Evolutionary conservation across 441 rosid species (phyloP).

Genomic region (Adansonia rubrostipa): DNA sequence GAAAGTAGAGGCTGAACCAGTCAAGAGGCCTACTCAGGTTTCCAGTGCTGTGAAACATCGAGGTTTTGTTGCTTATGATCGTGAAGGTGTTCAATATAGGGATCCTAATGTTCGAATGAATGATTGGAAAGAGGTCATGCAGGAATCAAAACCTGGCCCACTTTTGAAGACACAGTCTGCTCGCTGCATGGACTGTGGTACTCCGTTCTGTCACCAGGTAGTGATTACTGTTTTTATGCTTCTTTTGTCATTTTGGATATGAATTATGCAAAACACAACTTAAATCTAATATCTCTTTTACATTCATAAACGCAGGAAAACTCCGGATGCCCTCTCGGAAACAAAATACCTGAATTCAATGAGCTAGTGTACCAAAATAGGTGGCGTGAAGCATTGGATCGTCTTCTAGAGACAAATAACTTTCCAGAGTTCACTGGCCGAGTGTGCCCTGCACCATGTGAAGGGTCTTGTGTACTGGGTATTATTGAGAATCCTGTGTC

Average conservation of each 20-base stretch:
- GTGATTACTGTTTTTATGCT: neutral
- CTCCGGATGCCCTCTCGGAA: conserved; percentile 99
- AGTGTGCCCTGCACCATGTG: conserved; percentile 99
- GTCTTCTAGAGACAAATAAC: conserved; percentile 96
- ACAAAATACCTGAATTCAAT: conserved; percentile 98
- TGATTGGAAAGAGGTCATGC: conserved; percentile 96
- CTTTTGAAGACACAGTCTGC: conserved; percentile 93
- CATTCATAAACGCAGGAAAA: conserved; percentile 59
- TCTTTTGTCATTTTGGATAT: neutral
- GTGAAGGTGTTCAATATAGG: conserved; percentile 88
- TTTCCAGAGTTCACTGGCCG: conserved; percentile 99
- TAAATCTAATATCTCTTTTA: neutral
- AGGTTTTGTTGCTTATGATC: conserved; percentile 92
- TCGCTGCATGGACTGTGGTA: conserved; percentile 99
- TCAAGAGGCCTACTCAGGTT: conserved; percentile 70
- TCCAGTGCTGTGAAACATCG: conserved; percentile 73
- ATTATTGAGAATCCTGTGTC: conserved; percentile 99
- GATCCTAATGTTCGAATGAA: conserved; percentile 84
- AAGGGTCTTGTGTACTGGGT: conserved; percentile 99
- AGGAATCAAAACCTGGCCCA: conserved; percentile 79
- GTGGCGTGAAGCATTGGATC: conserved; percentile 95
- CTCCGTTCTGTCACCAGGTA: conserved; percentile 99
- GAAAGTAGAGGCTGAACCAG: conserved; percentile 48
- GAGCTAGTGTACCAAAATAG: conserved; percentile 98
- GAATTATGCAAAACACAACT: neutral